These are phyloP conservation scores for Erodium moschatum DNA, from an alignment of 441 rosid species.

Conservation along the genomic window DNA sequence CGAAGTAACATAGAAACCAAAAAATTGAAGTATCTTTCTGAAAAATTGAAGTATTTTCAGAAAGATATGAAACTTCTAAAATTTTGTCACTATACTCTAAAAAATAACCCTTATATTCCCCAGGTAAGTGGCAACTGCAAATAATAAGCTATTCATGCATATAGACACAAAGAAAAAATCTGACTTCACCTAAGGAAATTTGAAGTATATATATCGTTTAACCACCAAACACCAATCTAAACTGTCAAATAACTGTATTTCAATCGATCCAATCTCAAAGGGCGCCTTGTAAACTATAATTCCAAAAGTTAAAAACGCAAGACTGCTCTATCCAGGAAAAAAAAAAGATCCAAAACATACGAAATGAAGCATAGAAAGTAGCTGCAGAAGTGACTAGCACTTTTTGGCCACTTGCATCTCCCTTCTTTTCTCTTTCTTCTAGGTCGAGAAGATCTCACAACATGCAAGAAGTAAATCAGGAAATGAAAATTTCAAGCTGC, in stretches of 20 bases:
- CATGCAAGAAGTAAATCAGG: conserved; percentile 10
- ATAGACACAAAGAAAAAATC: neutral
- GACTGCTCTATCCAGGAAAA: conserved; percentile 5
- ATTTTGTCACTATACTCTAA: no score
- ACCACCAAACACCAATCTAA: conserved; percentile 1
- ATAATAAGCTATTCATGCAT: neutral
- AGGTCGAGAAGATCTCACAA: neutral
- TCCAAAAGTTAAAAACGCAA: neutral
- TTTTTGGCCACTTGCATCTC: neutral
- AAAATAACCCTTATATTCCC: no score
- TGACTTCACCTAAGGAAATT: neutral
- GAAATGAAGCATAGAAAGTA: conserved; percentile 2
- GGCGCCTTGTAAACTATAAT: neutral
- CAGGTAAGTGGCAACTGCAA: neutral
- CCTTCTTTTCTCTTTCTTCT: conserved; percentile 3
- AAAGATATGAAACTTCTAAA: no score
- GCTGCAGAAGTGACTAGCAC: neutral
- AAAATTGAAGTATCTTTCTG: no score
- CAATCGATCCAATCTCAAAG: neutral
- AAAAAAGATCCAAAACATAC: conserved; percentile 6
- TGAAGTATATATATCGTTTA: neutral
- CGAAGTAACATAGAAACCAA: no score
- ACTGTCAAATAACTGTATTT: neutral
- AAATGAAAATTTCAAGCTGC: conserved; percentile 32
- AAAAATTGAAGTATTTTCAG: no score